Evolutionary conservation across 1,284 basidiomycete genomes (phyloP).

Genomic region (Peniophora sp.): DNA sequence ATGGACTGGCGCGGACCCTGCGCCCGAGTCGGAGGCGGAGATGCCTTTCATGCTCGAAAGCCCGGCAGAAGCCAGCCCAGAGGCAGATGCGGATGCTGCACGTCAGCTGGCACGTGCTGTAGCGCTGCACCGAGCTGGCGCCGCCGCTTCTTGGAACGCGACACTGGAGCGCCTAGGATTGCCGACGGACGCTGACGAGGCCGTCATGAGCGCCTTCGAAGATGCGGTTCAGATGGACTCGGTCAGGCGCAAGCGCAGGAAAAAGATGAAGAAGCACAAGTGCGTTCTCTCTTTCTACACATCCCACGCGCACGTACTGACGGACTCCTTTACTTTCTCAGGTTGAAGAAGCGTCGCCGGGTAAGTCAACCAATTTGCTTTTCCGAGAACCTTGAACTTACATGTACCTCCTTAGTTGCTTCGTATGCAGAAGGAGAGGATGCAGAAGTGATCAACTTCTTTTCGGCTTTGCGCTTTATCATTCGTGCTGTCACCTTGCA

Average conservation of each 20-base stretch:
- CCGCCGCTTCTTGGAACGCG: constrained; percentile 56
- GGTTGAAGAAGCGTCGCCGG: constrained; percentile 56
- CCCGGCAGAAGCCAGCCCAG: constrained; percentile 44
- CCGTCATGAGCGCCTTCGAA: constrained; percentile 26
- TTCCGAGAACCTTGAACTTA: background rate
- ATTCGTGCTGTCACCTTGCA: too few relatives aligned
- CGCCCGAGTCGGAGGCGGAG: background rate
- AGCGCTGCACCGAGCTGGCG: constrained; percentile 54
- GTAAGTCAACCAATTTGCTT: constrained; percentile 23
- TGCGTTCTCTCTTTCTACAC: constrained; percentile 18
- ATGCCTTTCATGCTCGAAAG: constrained; percentile 33
- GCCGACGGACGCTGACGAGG: constrained; percentile 22
- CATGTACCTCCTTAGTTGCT: too few relatives aligned
- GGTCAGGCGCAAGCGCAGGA: constrained; percentile 72
- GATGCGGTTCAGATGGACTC: constrained; percentile 67
- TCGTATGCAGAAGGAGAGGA: too few relatives aligned
- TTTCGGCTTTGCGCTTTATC: too few relatives aligned
- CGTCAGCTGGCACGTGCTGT: constrained; percentile 63
- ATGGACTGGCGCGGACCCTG: constrained; percentile 13
- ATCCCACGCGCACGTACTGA: constrained; percentile 6
- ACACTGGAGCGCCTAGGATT: constrained; percentile 55
- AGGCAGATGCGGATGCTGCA: constrained; percentile 69
- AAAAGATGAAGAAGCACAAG: constrained; percentile 92
- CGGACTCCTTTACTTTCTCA: constrained; percentile 14
- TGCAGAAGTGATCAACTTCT: too few relatives aligned